Conservation (phyloP, 2,329 filamentous ascomycete genomes). For the Cercospora janseana region DNA sequence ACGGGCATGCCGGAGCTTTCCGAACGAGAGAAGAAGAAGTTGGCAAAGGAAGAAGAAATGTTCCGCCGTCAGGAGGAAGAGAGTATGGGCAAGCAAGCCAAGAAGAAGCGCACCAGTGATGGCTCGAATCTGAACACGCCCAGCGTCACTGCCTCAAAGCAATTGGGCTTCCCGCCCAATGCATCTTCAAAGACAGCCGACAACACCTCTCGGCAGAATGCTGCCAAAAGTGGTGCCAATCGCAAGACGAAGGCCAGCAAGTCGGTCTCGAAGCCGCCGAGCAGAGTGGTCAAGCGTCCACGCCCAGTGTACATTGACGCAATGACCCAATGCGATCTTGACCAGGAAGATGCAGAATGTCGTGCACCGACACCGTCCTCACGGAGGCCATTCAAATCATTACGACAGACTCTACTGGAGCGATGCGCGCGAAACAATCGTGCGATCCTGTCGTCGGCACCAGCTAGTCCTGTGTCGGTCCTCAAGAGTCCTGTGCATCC, state of each 20-base stretch:
- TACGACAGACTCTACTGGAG: conserved; percentile 35
- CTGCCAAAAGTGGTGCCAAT: conserved; percentile 21
- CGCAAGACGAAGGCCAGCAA: conserved; percentile 29
- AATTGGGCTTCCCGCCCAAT: conserved; percentile 35
- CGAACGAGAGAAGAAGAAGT: conserved; percentile 61
- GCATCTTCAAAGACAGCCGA: conserved; percentile 34
- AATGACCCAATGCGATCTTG: conserved; percentile 38
- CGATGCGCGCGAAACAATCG: conserved; percentile 37
- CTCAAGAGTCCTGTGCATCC: conserved; percentile 1
- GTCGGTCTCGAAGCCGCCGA: conserved; percentile 17
- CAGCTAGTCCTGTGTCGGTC: conserved; percentile 4
- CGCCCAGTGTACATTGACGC: conserved; percentile 35
- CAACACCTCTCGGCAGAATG: conserved; percentile 18
- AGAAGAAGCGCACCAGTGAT: conserved; percentile 58
- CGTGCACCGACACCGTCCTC: conserved; percentile 23
- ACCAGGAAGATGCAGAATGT: conserved; percentile 32
- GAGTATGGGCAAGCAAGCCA: conserved; percentile 48
- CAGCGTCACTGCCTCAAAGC: conserved; percentile 46
- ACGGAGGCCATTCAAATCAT: conserved; percentile 31
- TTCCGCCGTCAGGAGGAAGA: conserved; percentile 62
- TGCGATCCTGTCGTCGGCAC: conserved; percentile 12
- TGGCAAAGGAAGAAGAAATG: conserved; percentile 61
- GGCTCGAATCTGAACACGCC: conserved; percentile 55
- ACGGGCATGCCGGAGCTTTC: conserved; percentile 52
- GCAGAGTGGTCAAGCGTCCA: conserved; percentile 24